Percentiles rank a stretch among this genome's conserved stretches.
phyloP scores from a whole-genome alignment of 1,284 basidiomycete genomes.

The Cutaneotrichosporon arboriforme region DNA sequence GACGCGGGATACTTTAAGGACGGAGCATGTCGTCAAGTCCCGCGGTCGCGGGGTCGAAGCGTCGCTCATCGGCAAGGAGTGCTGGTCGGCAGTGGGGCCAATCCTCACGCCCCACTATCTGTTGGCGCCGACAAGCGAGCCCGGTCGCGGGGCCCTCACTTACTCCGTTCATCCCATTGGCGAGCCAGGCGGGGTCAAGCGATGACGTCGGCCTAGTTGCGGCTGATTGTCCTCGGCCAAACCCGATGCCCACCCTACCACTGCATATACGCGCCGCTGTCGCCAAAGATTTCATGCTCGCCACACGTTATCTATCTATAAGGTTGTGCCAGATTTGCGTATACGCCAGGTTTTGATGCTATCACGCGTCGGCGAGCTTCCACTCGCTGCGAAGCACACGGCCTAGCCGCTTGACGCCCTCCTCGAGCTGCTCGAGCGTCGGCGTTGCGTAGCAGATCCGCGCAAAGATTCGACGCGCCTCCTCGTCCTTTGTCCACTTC shows the following conservation, averaged over 20 bases:
- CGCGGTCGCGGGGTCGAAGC: no score
- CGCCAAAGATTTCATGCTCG: not conserved
- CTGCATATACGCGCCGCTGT: not conserved
- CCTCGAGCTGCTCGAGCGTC: slow-evolving; percentile 31
- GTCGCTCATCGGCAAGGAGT: no score
- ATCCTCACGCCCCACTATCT: no score
- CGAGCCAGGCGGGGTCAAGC: no score
- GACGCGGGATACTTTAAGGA: no score
- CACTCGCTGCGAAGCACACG: slow-evolving; percentile 17
- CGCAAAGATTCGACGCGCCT: slow-evolving; percentile 29
- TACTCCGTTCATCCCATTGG: no score
- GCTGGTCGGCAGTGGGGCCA: no score
- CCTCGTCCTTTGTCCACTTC: slow-evolving; percentile 25
- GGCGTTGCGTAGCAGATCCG: slow-evolving; percentile 32
- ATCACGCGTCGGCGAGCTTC: not conserved
- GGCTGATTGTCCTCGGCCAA: no score
- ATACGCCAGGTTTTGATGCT: not conserved
- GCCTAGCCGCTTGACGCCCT: slow-evolving; percentile 33
- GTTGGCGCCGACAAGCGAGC: not conserved
- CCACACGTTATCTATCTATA: not conserved
- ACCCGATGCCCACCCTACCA: no score
- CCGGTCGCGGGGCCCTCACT: no score
- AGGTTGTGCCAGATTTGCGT: not conserved
- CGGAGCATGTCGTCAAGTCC: no score
- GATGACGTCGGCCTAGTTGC: no score